A percentile compares a stretch with the other conserved stretches of the same genome.
These are phyloP conservation scores for Curvularia eragrostidis DNA, from an alignment of 2,329 filamentous ascomycete genomes.

Conservation along the genomic window DNA sequence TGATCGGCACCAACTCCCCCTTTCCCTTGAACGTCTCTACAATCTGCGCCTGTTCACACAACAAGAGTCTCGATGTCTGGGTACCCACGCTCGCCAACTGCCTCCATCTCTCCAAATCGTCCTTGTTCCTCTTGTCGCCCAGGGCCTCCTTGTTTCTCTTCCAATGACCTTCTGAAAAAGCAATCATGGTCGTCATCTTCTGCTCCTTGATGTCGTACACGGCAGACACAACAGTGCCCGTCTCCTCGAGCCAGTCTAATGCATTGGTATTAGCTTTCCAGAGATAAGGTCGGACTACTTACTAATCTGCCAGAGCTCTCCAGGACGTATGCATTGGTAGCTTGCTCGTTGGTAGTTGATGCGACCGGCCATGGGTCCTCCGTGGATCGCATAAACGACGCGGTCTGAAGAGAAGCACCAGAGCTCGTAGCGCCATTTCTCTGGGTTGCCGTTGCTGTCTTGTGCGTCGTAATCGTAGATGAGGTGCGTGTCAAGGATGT, in stretches of 20 bases:
- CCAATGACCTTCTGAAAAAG: constrained; percentile 65
- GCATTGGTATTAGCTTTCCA: too few relatives aligned
- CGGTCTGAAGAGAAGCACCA: constrained; percentile 64
- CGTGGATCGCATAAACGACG: constrained; percentile 66
- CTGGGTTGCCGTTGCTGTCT: constrained; percentile 57
- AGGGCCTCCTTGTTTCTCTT: constrained; percentile 58
- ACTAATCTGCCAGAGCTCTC: constrained; percentile 65
- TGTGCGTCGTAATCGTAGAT: constrained; percentile 64
- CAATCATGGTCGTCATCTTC: constrained; percentile 61
- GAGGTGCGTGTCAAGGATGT: constrained; percentile 62
- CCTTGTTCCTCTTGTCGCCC: constrained; percentile 62
- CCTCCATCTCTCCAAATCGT: constrained; percentile 62
- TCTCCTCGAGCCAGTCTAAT: constrained; percentile 69
- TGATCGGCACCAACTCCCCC: constrained; percentile 57
- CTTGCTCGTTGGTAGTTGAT: constrained; percentile 62
- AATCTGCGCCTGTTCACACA: constrained; percentile 63
- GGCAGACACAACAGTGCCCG: constrained; percentile 62
- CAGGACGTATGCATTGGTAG: constrained; percentile 64
- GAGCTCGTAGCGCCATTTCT: constrained; percentile 68
- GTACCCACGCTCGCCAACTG: constrained; percentile 57
- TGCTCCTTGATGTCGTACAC: constrained; percentile 62
- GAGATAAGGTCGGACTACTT: too few relatives aligned
- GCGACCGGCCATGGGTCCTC: constrained; percentile 60
- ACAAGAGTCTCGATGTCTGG: constrained; percentile 59
- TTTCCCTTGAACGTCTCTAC: constrained; percentile 59